Evolutionary conservation across 805 yeast genomes (phyloP).

Genomic region (Lachancea quebecensis): DNA sequence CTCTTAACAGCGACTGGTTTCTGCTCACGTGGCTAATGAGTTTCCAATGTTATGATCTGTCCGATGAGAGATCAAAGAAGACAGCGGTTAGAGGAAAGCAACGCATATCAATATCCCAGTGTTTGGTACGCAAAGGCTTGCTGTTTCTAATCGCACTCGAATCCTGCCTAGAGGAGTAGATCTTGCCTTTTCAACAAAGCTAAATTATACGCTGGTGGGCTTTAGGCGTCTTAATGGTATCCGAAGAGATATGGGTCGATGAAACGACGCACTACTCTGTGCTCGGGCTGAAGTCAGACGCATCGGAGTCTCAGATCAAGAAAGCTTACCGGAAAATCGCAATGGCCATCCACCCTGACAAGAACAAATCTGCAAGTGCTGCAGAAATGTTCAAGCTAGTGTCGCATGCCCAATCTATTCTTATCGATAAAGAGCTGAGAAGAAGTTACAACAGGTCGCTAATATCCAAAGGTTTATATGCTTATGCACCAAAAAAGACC

Average conservation of each 20-base stretch:
- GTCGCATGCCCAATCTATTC: conserved; percentile 27
- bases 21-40: no score
- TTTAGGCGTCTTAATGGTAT: background rate
- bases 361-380: conserved; percentile 43
- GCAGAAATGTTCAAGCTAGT: conserved; percentile 29
- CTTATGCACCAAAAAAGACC: conserved; percentile 10
- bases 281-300: conserved; percentile 22
- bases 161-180: background rate
- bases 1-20: no score
- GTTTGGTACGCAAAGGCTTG: no score
- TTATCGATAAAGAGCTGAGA: conserved; percentile 22
- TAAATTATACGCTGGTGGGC: background rate
- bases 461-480: conserved; percentile 14
- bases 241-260: conserved; percentile 18
- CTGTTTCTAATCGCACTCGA: no score
- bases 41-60: no score
- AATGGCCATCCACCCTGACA: conserved; percentile 72
- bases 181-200: background rate
- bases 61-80: no score
- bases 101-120: no score
- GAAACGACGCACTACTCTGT: conserved; percentile 28
- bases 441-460: conserved; percentile 18
- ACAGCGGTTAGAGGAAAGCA: no score
- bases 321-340: conserved; percentile 77
- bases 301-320: conserved; percentile 40